A percentile compares a stretch with the other conserved stretches of the same genome.
Evolutionary conservation across 768 basidiomycete genomes (phyloP).

Genomic region (Phanerochaete sordida): DNA sequence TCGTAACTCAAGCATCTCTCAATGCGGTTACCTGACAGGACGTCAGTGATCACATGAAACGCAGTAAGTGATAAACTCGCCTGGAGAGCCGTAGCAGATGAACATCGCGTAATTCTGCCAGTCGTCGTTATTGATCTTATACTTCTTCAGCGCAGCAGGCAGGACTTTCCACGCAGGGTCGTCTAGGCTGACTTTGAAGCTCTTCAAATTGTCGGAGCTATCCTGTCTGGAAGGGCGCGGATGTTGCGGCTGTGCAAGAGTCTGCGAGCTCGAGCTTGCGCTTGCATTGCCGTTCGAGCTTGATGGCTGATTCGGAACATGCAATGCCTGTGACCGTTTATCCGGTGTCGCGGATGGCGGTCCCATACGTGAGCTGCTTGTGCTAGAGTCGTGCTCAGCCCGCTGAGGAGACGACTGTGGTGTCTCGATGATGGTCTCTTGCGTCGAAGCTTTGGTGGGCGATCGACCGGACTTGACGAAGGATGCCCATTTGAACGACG

Average conservation of each 20-base stretch:
- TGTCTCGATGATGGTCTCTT: conserved; percentile 49
- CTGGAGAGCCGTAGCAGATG: conserved; percentile 93
- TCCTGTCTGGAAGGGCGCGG: conserved; percentile 58
- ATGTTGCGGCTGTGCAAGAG: conserved; percentile 24
- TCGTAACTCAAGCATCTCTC: conserved; percentile 97
- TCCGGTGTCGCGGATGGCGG: conserved; percentile 9
- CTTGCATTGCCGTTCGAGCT: conserved; percentile 2
- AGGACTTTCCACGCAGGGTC: conserved; percentile 99
- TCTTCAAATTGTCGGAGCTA: conserved; percentile 75
- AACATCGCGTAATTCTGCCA: conserved; percentile 99
- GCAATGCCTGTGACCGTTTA: conserved; percentile 8
- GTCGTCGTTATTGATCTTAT: conserved; percentile 96
- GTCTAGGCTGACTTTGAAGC: conserved; percentile 96
- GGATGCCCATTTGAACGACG: conserved; percentile 87
- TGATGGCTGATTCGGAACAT: conserved; percentile 3
- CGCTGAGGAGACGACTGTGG: conserved; percentile 80
- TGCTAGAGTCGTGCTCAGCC: conserved; percentile 60
- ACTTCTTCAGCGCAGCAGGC: conserved; percentile 97
- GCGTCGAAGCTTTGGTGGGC: conserved; percentile 65
- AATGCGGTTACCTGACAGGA: conserved; percentile 57
- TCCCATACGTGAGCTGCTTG: conserved; percentile 9
- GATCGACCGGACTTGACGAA: conserved; percentile 75
- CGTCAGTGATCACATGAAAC: neutral
- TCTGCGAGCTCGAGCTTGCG: conserved; percentile 23
- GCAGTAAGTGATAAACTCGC: conserved; percentile 35